Conservation (phyloP, 108 stramenopile species). For the Skeletonema grethae region DNA sequence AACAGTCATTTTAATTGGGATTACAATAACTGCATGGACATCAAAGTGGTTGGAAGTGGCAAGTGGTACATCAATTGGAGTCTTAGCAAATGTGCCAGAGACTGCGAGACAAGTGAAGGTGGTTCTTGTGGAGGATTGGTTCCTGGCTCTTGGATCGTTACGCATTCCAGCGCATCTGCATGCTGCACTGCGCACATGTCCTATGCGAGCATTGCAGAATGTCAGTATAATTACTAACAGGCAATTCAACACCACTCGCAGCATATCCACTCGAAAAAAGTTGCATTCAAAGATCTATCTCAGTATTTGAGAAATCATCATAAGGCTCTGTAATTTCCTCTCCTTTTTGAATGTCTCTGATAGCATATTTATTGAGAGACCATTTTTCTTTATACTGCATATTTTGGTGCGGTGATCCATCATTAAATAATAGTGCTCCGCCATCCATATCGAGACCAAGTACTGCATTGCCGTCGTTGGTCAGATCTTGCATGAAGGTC, state of each 20-base stretch:
- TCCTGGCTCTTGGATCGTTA: constrained; percentile 22
- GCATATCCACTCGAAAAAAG: no score
- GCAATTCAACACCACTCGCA: neutral
- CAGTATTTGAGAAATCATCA: constrained; percentile 7
- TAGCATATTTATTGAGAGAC: constrained; percentile 25
- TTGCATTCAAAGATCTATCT: constrained; percentile 14
- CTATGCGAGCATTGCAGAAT: neutral
- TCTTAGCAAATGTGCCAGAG: constrained; percentile 37
- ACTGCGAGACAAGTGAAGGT: constrained; percentile 31
- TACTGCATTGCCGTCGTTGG: constrained; percentile 27
- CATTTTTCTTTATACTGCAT: constrained; percentile 16
- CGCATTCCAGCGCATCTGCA: constrained; percentile 17
- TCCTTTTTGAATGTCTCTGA: constrained; percentile 13
- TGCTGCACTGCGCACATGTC: constrained; percentile 46
- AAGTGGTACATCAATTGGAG: constrained; percentile 43
- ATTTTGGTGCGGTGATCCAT: constrained; percentile 10
- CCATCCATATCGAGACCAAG: constrained; percentile 23
- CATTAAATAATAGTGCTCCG: constrained; percentile 22
- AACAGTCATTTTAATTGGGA: constrained; percentile 39
- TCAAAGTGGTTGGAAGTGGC: constrained; percentile 5
- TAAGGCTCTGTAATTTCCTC: constrained; percentile 12
- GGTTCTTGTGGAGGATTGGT: constrained; percentile 42
- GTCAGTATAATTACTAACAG: neutral
- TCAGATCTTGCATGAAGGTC: constrained; percentile 26
- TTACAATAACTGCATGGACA: constrained; percentile 27